Evolutionary conservation across 129 eudicot species (phyloP).

Genomic region (Helianthus tuberosus): DNA sequence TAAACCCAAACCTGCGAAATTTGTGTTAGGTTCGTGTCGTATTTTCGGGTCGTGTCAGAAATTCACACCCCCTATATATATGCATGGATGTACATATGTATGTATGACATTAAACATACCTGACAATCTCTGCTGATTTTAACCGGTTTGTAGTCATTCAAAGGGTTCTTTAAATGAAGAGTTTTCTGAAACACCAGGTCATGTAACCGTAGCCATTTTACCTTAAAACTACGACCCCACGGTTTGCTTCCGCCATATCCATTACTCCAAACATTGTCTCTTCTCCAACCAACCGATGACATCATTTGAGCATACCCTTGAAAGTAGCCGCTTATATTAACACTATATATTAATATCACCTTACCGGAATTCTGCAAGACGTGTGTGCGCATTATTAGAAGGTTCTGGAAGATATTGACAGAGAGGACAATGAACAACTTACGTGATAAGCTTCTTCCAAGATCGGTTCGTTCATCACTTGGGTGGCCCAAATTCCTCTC

Average conservation of each 20-base stretch:
- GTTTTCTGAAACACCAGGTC: slow-evolving; percentile 90
- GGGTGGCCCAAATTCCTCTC: slow-evolving; percentile 96
- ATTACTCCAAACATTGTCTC: slow-evolving; percentile 91
- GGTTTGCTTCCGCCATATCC: slow-evolving; percentile 81
- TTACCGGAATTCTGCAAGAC: slow-evolving; percentile 83
- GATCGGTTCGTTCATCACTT: slow-evolving; percentile 93
- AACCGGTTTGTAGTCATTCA: slow-evolving; percentile 87
- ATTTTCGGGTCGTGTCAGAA: no score
- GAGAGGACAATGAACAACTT: slow-evolving; percentile 21
- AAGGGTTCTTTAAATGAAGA: slow-evolving; percentile 88
- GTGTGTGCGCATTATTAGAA: slow-evolving; percentile 24
- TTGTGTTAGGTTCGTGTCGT: no score
- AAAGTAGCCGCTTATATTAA: slow-evolving; percentile 93
- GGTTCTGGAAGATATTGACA: not conserved
- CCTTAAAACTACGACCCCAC: slow-evolving; percentile 96
- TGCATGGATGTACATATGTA: not conserved
- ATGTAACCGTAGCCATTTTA: slow-evolving; percentile 76
- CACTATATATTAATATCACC: slow-evolving; percentile 89
- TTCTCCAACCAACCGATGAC: slow-evolving; percentile 92
- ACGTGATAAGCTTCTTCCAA: slow-evolving; percentile 94
- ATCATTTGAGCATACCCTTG: slow-evolving; percentile 98
- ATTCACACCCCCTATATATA: not conserved
- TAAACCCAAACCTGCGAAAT: no score
- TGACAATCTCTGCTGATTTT: slow-evolving; percentile 99
- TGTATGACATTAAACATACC: slow-evolving; percentile 40